Evolutionary conservation across 1,284 basidiomycete genomes (phyloP), one percentile per base, ranked within the genome.

Genomic region (Fomitopsis palustris): DNA sequence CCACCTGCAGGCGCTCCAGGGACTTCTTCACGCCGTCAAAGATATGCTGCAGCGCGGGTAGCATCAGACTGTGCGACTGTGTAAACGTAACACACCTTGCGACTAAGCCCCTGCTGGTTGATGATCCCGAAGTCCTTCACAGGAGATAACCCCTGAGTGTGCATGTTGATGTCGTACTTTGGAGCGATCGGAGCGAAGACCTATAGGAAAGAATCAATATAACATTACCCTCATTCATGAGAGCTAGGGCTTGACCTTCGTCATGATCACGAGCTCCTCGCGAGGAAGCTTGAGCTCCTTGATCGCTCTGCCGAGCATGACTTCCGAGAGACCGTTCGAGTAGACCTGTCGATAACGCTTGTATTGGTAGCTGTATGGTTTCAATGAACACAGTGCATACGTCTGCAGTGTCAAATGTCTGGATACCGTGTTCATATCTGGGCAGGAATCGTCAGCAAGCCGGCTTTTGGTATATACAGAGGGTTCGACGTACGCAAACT

Each of bases 291-390:
- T 72, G 62, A 79, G 75, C 62, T 81, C 67, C 64, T 81, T 82
- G 67, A 87, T 79, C 2, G 84, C 85, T 59, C 84, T 81, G 16
- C 85, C 84, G 49, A 87, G 77, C 61, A 84, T 78, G 27, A 78
- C 67, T 69, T 87, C 84, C 12, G 77, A 80, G 43, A 77, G 69
- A 21, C 83, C 83, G 54, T 78, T 75, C 35, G 77, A 74, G 67
- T 83, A 83, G 4, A 74, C 67, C 72, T 73, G 25, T n/a, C 41
- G n/a, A 23, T 6, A 21, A 21, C n/a, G n/a, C n/a, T n/a, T n/a
- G n/a, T n/a, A n/a, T n/a, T n/a, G n/a, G n/a, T n/a, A n/a, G n/a
- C n/a, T n/a, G n/a, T n/a, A n/a, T n/a, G n/a, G n/a, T n/a, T n/a
- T 10, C 21, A 29, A 37, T 16, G n/a, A n/a, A n/a, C n/a, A n/a